Evolutionary conservation across 331 rosid genomes (phyloP).

Genomic region (Phaseolus coccineus): DNA sequence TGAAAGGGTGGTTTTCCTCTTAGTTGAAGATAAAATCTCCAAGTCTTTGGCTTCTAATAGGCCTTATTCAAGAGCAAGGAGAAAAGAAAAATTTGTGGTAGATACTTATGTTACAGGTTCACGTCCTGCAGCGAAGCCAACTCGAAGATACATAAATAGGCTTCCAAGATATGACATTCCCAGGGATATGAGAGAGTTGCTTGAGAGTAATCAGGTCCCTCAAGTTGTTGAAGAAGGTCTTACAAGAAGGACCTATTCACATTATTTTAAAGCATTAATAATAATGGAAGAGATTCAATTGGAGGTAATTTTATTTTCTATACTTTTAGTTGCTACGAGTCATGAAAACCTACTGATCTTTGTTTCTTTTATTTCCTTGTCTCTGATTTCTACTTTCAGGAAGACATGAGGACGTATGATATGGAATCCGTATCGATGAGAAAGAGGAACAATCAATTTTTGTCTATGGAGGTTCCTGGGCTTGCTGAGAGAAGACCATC

Average conservation of each 20-base stretch:
- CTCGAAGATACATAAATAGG: slow-evolving; percentile 52
- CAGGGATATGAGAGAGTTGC: slow-evolving; percentile 54
- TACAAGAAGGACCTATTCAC: slow-evolving; percentile 51
- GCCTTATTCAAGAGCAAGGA: slow-evolving; percentile 68
- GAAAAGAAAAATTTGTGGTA: slow-evolving; percentile 58
- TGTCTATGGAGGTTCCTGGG: slow-evolving; percentile 88
- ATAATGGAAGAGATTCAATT: slow-evolving; percentile 91
- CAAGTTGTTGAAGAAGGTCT: slow-evolving; percentile 67
- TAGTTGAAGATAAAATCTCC: slow-evolving; percentile 85
- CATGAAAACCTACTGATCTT: slow-evolving; percentile 9
- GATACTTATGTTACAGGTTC: slow-evolving; percentile 53
- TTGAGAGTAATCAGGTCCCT: slow-evolving; percentile 66
- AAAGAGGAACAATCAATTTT: slow-evolving; percentile 53
- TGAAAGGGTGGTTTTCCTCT: slow-evolving; percentile 82
- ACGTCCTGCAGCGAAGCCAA: slow-evolving; percentile 54
- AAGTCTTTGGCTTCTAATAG: slow-evolving; percentile 66
- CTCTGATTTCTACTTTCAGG: slow-evolving; percentile 57
- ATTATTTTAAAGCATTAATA: slow-evolving; percentile 66
- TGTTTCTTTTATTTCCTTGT: slow-evolving; percentile 41
- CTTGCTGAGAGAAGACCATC: slow-evolving; percentile 97
- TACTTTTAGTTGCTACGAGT: slow-evolving; percentile 1
- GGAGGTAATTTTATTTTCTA: slow-evolving; percentile 64
- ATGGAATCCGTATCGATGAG: slow-evolving; percentile 72
- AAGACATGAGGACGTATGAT: slow-evolving; percentile 79
- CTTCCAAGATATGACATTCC: slow-evolving; percentile 83